Conservation (phyloP, 495 filamentous ascomycete species). For the Peziza echinospora region DNA sequence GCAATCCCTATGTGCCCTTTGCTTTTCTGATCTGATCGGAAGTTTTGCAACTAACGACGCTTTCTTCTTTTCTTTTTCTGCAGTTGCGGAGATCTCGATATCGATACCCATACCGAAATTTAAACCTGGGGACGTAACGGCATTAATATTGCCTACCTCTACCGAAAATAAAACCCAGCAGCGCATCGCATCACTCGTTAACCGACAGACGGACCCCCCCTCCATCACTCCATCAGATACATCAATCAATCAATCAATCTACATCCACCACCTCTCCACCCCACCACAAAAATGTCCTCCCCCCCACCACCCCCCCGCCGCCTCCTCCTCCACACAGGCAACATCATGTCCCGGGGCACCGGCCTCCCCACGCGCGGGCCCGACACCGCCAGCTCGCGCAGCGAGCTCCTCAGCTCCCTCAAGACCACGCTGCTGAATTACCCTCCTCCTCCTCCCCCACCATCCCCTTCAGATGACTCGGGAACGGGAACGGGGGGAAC, state of each 20-base stretch:
- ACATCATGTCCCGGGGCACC: conserved; percentile 18
- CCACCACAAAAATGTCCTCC: not conserved
- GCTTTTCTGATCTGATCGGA: too few species aligned
- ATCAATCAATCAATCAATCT: not conserved
- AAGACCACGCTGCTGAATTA: conserved; percentile 13
- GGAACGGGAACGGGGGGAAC: not conserved
- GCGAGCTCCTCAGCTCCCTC: conserved; percentile 17
- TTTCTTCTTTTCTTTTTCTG: too few species aligned
- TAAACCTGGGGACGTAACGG: too few species aligned
- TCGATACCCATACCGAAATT: too few species aligned
- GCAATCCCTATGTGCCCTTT: too few species aligned
- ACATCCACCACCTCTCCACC: not conserved
- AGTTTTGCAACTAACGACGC: too few species aligned
- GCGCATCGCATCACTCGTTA: too few species aligned
- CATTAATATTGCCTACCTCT: too few species aligned
- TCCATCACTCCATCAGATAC: too few species aligned
- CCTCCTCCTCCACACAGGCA: conserved; percentile 13
- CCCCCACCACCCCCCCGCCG: not conserved
- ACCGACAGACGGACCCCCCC: too few species aligned
- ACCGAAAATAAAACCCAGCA: too few species aligned
- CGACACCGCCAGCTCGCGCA: conserved; percentile 11
- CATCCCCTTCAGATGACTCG: not conserved
- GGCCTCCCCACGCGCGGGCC: conserved; percentile 17
- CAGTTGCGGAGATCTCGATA: too few species aligned
- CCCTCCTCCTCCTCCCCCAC: not conserved